phyloP scores from a whole-genome alignment of 768 basidiomycete genomes.

The Lactifluus rugatus region DNA sequence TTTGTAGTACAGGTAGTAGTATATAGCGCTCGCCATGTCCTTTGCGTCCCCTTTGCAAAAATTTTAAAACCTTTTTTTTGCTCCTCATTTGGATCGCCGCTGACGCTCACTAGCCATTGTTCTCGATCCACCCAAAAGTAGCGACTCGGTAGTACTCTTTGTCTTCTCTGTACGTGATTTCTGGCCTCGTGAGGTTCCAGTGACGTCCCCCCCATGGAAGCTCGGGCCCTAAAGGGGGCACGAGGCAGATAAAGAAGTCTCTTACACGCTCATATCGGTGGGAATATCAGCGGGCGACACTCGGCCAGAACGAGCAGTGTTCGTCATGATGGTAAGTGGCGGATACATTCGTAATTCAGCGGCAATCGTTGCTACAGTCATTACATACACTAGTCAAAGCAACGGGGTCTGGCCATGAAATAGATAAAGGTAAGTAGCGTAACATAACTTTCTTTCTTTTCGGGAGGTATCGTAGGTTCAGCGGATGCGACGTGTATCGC shows the following conservation, averaged over 20 bases:
- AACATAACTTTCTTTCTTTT: not conserved
- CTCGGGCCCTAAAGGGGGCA: constrained; percentile 7
- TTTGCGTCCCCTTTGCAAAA: not conserved
- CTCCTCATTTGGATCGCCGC: constrained; percentile 2
- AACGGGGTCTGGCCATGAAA: not conserved
- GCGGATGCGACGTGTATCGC: not conserved
- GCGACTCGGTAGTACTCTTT: constrained; percentile 9
- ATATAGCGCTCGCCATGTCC: too few species aligned
- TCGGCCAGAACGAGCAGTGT: not conserved
- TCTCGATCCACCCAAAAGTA: constrained; percentile 11
- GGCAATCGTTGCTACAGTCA: constrained; percentile 10
- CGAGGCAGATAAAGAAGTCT: constrained; percentile 13
- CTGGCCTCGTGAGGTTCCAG: constrained; percentile 6
- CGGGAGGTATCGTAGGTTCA: constrained; percentile 5
- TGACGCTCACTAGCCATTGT: constrained; percentile 5
- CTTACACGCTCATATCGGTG: constrained; percentile 18
- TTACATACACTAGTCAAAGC: constrained; percentile 1
- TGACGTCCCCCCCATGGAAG: constrained; percentile 9
- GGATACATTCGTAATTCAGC: constrained; percentile 12
- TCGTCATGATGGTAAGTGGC: constrained; percentile 9
- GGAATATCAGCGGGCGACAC: constrained; percentile 11
- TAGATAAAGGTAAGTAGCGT: constrained; percentile 16
- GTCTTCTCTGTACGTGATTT: constrained; percentile 12
- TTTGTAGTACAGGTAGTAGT: too few species aligned
- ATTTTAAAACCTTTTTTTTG: constrained; percentile 9